Evolutionary conservation across 139 green algal genomes (phyloP), one percentile per base, ranked within the genome.

Genomic region (Chlamydomonas applanata): DNA sequence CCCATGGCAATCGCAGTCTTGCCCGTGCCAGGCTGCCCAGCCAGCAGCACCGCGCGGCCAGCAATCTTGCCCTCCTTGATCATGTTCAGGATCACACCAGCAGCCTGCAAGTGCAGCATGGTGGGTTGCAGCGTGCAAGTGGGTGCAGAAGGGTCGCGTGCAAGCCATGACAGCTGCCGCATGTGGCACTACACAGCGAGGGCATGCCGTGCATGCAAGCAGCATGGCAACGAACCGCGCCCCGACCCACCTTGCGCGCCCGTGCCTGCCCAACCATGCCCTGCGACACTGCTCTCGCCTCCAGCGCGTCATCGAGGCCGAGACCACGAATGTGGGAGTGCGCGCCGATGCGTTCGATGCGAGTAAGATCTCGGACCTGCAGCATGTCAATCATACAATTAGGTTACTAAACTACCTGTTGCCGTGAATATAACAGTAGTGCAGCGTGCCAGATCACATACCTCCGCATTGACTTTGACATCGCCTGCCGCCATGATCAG

Each of bases 1-100:
- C 94, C 89, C 93, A 98, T 98, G 25, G 95, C 95, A 59, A 98
- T 98, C 44, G 95, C 95, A 1, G 95, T 99, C 83, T 98, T 98
- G 44, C 95, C 95, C 4, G 96, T 98, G 56, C 96, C 96, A 0
- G 96, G 94, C 85, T 97, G 93, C 0, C 96, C 96, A 1, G 95
- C 96, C 44, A 99, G 73, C 60, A 99, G 84, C 61, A 99, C 91
- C 9, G 86, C 96, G 4, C 96, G 82, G 0, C 96, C 96, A 7
- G 96, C 96, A 77, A 99, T 99, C 70, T 95, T 94, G 25, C 96
- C 96, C 34, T 97, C 93, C 53, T 86, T 90, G 74, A 99, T 98
- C 95, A 99, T 98, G 52, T 92, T 79, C 24, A 96, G 70, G 61
- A 99, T 97, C 3, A 99, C 87, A 19, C 96, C 96, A 1, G 93